A percentile compares a stretch with the other conserved stretches of the same genome.
Evolutionary conservation across 2,329 filamentous ascomycete genomes (phyloP).

Genomic region (Bipolaris cookei): DNA sequence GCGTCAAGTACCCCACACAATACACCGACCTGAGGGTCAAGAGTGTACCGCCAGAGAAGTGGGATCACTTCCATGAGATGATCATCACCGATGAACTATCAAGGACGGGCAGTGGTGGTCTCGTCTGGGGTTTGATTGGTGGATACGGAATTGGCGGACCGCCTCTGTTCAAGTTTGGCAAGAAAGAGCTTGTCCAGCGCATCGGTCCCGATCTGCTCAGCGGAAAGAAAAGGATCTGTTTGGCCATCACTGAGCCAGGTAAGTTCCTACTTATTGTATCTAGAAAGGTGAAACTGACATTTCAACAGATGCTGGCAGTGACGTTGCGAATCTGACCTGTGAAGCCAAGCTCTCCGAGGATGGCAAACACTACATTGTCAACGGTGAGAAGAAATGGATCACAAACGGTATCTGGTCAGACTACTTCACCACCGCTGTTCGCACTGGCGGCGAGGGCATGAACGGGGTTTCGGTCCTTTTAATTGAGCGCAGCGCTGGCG

Average conservation of each 20-base stretch:
- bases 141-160: constrained; percentile 94
- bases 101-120: constrained; percentile 83
- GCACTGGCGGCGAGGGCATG: constrained; percentile 80
- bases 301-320: constrained; percentile 76
- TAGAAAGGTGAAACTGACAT: constrained; percentile 13
- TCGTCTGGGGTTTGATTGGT: constrained; percentile 96
- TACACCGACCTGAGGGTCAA: constrained; percentile 73
- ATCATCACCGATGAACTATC: constrained; percentile 93
- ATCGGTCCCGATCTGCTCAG: constrained; percentile 86
- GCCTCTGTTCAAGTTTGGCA: constrained; percentile 89
- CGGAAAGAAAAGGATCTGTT: constrained; percentile 95
- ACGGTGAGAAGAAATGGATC: constrained; percentile 99
- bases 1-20: constrained; percentile 69
- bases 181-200: constrained; percentile 81
- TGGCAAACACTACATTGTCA: constrained; percentile 99
- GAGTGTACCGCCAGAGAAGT: constrained; percentile 83
- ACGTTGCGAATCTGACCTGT: constrained; percentile 94
- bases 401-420: constrained; percentile 97
- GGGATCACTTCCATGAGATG: constrained; percentile 99
- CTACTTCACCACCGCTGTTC: constrained; percentile 82
- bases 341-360: constrained; percentile 94
- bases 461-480: constrained; percentile 89
- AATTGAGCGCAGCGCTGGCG: constrained; percentile 83
- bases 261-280: constrained; percentile 9
- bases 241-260: constrained; percentile 88